Conservation (phyloP, 257 asterid genomes). For the Solanum ahanhuiri region DNA sequence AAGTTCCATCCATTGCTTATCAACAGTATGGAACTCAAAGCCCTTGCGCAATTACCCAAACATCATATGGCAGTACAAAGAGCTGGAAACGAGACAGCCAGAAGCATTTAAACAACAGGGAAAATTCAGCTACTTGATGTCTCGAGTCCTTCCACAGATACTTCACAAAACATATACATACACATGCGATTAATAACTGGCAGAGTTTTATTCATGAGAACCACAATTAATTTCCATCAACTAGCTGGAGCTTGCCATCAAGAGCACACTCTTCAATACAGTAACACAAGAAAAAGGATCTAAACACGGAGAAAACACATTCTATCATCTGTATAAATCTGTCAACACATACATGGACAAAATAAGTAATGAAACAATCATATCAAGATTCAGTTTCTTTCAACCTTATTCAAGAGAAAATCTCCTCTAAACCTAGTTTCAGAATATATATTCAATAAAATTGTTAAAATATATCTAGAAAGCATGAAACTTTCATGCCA, state of each 20-base stretch:
- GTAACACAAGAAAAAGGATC: background rate
- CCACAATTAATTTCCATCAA: background rate
- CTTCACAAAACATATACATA: background rate
- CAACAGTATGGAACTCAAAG: background rate
- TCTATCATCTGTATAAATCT: background rate
- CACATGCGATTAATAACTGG: background rate
- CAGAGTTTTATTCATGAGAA: background rate
- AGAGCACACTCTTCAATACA: background rate
- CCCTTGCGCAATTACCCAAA: background rate
- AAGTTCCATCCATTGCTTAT: background rate
- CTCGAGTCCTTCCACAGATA: background rate
- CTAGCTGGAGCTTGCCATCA: background rate
- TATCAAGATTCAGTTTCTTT: background rate
- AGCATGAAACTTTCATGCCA: slow-evolving; percentile 12
- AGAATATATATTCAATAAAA: background rate
- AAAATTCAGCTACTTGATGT: background rate
- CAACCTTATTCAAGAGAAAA: background rate
- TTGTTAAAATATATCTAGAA: background rate
- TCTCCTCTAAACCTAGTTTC: background rate
- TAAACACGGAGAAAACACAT: background rate
- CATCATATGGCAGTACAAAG: background rate
- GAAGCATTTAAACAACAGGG: background rate
- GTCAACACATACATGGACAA: background rate
- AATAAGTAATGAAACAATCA: background rate
- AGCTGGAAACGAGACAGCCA: background rate